Percentiles rank a stretch among this genome's conserved stretches.
phyloP scores from a whole-genome alignment of 257 asterid species.

The Anisodus tanguticus region DNA sequence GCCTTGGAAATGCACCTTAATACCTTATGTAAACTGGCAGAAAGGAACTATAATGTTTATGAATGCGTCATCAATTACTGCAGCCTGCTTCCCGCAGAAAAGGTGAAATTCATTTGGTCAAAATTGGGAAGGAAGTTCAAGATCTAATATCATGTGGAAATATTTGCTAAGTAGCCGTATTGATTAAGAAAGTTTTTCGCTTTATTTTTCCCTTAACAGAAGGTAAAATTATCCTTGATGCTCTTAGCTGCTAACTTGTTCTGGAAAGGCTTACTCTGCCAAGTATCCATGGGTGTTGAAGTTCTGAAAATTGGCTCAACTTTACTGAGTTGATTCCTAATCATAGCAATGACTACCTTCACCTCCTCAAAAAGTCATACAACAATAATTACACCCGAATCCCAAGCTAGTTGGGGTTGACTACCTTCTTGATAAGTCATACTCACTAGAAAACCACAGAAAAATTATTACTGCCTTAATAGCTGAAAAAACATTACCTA shows the following conservation, averaged over 20 bases:
- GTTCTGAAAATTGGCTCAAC: neutral
- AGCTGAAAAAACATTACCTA: neutral
- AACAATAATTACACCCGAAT: neutral
- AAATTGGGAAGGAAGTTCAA: constrained; percentile 26
- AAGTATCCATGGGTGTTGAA: constrained; percentile 4
- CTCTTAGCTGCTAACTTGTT: neutral
- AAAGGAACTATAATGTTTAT: constrained; percentile 56
- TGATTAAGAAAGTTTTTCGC: too few species aligned
- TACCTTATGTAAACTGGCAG: constrained; percentile 67
- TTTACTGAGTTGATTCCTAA: neutral
- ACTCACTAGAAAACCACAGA: neutral
- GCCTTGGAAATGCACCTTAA: constrained; percentile 75
- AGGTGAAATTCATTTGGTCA: constrained; percentile 50
- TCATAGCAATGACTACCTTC: neutral
- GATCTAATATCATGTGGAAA: neutral
- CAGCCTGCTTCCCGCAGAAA: constrained; percentile 64
- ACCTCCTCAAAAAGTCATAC: neutral
- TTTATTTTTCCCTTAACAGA: neutral
- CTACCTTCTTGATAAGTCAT: constrained; percentile 26
- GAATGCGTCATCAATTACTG: constrained; percentile 57
- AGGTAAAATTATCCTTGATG: constrained; percentile 11
- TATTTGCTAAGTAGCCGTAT: neutral
- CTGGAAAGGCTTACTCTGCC: constrained; percentile 10
- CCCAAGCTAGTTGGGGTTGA: neutral
- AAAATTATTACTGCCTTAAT: neutral